These are phyloP conservation scores for Aspergillus nanangensis DNA, from an alignment of 495 filamentous ascomycete genomes.

Conservation along the genomic window DNA sequence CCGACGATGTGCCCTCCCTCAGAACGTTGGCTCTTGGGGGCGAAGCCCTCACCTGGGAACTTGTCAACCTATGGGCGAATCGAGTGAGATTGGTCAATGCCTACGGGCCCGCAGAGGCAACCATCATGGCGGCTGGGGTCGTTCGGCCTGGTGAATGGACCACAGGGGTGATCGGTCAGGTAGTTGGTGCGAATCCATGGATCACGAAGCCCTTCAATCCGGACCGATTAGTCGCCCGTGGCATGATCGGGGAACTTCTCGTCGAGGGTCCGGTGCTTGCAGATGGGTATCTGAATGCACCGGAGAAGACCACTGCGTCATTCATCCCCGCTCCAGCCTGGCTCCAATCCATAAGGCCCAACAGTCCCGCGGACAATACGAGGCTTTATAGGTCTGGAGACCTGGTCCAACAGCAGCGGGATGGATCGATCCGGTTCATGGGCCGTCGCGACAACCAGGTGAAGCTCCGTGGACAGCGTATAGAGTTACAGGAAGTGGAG, in stretches of 20 bases:
- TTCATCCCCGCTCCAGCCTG: slow-evolving; percentile 38
- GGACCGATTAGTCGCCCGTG: slow-evolving; percentile 43
- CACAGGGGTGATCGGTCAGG: neutral
- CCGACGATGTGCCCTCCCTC: slow-evolving; percentile 13
- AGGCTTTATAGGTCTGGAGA: slow-evolving; percentile 17
- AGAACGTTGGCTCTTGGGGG: slow-evolving; percentile 18
- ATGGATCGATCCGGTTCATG: slow-evolving; percentile 14
- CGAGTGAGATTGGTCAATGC: slow-evolving; percentile 12
- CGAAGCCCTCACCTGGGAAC: slow-evolving; percentile 8
- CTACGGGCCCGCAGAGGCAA: slow-evolving; percentile 33
- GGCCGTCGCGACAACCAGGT: slow-evolving; percentile 10
- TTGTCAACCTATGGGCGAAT: slow-evolving; percentile 18
- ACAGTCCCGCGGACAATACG: slow-evolving; percentile 8
- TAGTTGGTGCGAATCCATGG: slow-evolving; percentile 28
- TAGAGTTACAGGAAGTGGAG: too few species aligned
- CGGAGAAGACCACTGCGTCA: slow-evolving; percentile 34
- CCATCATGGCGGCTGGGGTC: neutral
- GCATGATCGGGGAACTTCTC: slow-evolving; percentile 49
- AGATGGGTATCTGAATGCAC: slow-evolving; percentile 46
- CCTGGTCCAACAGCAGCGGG: slow-evolving; percentile 9
- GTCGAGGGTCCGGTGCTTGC: slow-evolving; percentile 49
- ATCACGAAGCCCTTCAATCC: slow-evolving; percentile 58
- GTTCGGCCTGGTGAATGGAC: neutral
- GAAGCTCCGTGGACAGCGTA: slow-evolving; percentile 34
- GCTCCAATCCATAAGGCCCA: slow-evolving; percentile 8